Evolutionary conservation across 345 rosid genomes (phyloP).

Genomic region (Gossypium longicalyx): DNA sequence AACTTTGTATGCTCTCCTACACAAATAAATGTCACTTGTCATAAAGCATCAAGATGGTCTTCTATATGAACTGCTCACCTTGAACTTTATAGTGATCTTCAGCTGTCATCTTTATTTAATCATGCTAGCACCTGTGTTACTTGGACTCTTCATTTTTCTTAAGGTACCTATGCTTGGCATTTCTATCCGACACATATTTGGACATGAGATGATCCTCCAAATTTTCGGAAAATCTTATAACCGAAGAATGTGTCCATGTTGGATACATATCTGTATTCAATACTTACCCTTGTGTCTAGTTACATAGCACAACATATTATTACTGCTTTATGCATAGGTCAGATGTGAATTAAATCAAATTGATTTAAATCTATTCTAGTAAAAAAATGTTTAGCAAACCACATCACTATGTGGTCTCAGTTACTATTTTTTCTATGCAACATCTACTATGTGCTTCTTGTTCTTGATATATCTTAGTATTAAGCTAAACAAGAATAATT

Average conservation of each 20-base stretch:
- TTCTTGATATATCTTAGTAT: neutral
- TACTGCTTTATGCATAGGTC: neutral
- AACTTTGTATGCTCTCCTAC: neutral
- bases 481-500: neutral
- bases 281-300: neutral
- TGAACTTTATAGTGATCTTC: neutral
- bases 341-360: neutral
- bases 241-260: neutral
- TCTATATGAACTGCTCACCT: neutral
- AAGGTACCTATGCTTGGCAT: neutral
- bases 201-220: neutral
- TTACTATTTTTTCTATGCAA: neutral
- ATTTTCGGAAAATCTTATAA: neutral
- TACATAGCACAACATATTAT: neutral
- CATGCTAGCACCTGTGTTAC: neutral
- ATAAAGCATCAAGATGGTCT: neutral
- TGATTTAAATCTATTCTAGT: neutral
- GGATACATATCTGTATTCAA: neutral
- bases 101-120: neutral
- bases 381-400: neutral
- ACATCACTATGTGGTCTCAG: neutral
- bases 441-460: neutral
- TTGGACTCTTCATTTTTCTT: neutral
- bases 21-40: neutral
- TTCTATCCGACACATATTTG: neutral